Evolutionary conservation across 352 stramenopile genomes (phyloP).

Genomic region (Phytophthora pluvialis): DNA sequence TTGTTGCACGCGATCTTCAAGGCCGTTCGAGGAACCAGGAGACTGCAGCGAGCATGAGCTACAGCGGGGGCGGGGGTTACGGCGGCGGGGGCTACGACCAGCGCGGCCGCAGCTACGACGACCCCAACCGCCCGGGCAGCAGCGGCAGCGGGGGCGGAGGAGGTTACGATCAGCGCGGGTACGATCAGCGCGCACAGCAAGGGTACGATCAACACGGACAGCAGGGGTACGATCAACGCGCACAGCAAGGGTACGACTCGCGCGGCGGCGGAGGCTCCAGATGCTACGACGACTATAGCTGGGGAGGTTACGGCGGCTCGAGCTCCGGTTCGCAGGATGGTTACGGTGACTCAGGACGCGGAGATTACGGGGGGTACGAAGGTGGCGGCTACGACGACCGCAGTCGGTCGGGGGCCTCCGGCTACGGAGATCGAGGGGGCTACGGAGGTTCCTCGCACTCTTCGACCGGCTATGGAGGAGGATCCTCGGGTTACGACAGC

Average conservation of each 20-base stretch:
- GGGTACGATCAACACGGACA: conserved; percentile 19
- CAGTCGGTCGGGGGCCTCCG: background rate
- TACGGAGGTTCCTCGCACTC: conserved; percentile 12
- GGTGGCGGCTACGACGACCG: conserved; percentile 23
- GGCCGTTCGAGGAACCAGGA: background rate
- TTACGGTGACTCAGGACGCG: background rate
- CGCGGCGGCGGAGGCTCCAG: background rate
- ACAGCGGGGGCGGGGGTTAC: conserved; percentile 18
- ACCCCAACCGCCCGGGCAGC: conserved; percentile 12
- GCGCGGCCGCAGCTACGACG: conserved; percentile 21
- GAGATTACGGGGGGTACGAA: conserved; percentile 4
- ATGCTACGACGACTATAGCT: conserved; percentile 23
- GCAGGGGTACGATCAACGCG: conserved; percentile 19
- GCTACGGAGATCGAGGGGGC: conserved; percentile 5
- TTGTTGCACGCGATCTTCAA: background rate
- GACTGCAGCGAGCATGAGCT: conserved; percentile 21
- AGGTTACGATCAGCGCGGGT: conserved; percentile 14
- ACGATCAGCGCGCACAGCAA: conserved; percentile 2
- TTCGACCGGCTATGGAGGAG: conserved; percentile 1
- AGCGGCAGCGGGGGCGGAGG: conserved; percentile 5
- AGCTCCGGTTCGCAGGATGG: background rate
- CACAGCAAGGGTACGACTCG: conserved; percentile 2
- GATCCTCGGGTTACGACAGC: conserved; percentile 21
- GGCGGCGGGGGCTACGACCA: conserved; percentile 12
- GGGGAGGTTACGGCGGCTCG: conserved; percentile 11